Evolutionary conservation across 2,329 filamentous ascomycete genomes (phyloP), one percentile per base, ranked within the genome.

Genomic region (Colletotrichum sp.): DNA sequence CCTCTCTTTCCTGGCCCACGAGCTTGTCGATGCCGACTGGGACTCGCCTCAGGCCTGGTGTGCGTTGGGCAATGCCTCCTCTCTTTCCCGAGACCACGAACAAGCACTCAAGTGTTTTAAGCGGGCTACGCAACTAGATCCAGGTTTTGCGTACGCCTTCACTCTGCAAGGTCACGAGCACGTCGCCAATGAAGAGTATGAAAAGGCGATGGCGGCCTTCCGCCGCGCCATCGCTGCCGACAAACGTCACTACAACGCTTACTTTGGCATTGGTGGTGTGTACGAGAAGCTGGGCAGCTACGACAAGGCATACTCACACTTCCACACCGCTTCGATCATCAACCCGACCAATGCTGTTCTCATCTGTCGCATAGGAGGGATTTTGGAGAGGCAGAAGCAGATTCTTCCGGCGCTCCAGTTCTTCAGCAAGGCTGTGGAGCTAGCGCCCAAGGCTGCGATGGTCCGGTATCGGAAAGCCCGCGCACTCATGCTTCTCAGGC

Each of bases 111-210:
- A 94, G 79, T 98, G 97, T 84, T 99, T 99, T 90, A 96, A 95
- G 82, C 92, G 97, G 72, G 96, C 97, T 8, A 98, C 96, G 1
- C 96, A 99, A 83, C 86, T 99, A 4, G 92, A 98, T 82, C 93
- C 95, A 8, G 94, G 93, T 73, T 98, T 99, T 84, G 96, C 97
- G 1, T 99, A 99, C 82, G 96, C 96, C 2, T 98, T 96, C 83
- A 99, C 97, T 0, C 87, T 99, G 5, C 96, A 99, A 83, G 97
- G 97, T 2, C 97, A 99, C 83, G 97, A 99, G 83, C 95, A 98
- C 83, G 94, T 99, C 60, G 92, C 95, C 44, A 99, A 98, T 79
- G 98, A 99, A 85, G 98, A 99, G 84, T 98, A 97, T 81, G 96
- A 99, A 83, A 98, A 98, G 83, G 97, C 97, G 0, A 90, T 98